phyloP scores from a whole-genome alignment of 2,329 filamentous ascomycete genomes.

The Botrytis sinoallii region DNA sequence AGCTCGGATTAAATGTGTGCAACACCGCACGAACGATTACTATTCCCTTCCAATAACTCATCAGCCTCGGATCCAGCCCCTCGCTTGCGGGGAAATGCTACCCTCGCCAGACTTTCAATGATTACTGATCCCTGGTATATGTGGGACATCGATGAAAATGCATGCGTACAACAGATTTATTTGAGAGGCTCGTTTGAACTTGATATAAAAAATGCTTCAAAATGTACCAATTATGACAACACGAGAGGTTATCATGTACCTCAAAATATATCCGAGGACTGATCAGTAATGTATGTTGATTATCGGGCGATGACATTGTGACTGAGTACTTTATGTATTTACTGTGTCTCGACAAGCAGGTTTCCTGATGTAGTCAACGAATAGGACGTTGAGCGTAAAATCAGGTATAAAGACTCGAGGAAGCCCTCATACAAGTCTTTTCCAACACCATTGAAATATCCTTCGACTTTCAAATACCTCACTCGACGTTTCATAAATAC shows the following conservation, averaged over 20 bases:
- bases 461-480: not conserved
- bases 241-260: not conserved
- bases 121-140: not conserved
- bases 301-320: not conserved
- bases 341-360: not conserved
- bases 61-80: conserved; percentile 5
- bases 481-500: not conserved
- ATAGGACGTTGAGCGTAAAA: not conserved
- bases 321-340: not conserved
- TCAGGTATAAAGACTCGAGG: not conserved
- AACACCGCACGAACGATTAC: not conserved
- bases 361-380: not conserved
- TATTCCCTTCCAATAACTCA: not conserved
- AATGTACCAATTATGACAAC: not conserved
- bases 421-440: too few relatives aligned
- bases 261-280: not conserved
- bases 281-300: not conserved
- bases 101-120: not conserved
- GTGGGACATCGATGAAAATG: not conserved
- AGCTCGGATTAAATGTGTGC: not conserved
- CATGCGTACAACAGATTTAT: not conserved
- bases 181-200: not conserved
- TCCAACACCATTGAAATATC: not conserved
- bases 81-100: not conserved
- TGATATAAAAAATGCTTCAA: not conserved